Evolutionary conservation across 2,329 filamentous ascomycete species (phyloP).

Genomic region (Drechslerella dactyloides): DNA sequence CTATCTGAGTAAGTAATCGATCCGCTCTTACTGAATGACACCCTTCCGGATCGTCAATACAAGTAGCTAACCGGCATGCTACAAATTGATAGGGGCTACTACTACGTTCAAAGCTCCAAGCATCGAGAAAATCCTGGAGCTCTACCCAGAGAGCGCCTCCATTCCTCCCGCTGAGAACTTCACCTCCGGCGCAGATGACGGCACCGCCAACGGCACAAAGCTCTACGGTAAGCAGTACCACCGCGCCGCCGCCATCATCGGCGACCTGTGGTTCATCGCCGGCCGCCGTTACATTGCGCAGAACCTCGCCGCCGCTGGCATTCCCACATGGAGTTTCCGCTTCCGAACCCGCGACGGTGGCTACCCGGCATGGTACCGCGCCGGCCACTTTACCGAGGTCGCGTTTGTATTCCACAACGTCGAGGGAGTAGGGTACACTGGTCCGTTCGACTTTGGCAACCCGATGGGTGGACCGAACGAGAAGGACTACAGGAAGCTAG

Average conservation of each 20-base stretch:
- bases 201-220: conserved; percentile 55
- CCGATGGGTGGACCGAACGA: conserved; percentile 51
- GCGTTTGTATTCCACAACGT: conserved; percentile 57
- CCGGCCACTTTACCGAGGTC: conserved; percentile 64
- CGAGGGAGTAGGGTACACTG: conserved; percentile 52
- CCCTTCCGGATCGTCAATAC: neutral
- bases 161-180: conserved; percentile 32
- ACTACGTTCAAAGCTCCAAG: conserved; percentile 17
- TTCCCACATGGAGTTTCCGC: conserved; percentile 67
- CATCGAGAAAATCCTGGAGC: conserved; percentile 12
- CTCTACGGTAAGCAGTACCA: conserved; percentile 62
- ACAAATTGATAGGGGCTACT: neutral
- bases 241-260: conserved; percentile 64
- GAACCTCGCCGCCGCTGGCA: conserved; percentile 61
- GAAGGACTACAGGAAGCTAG: conserved; percentile 48
- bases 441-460: conserved; percentile 24
- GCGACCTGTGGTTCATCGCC: conserved; percentile 66
- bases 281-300: conserved; percentile 64
- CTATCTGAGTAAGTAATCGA: conserved; percentile 21
- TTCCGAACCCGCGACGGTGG: conserved; percentile 66
- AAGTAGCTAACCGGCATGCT: neutral
- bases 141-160: conserved; percentile 26
- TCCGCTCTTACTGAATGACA: neutral
- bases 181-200: conserved; percentile 51
- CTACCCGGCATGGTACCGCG: conserved; percentile 59